Evolutionary conservation across 129 eudicot species (phyloP).

Genomic region (Ambrosia artemisiifolia): DNA sequence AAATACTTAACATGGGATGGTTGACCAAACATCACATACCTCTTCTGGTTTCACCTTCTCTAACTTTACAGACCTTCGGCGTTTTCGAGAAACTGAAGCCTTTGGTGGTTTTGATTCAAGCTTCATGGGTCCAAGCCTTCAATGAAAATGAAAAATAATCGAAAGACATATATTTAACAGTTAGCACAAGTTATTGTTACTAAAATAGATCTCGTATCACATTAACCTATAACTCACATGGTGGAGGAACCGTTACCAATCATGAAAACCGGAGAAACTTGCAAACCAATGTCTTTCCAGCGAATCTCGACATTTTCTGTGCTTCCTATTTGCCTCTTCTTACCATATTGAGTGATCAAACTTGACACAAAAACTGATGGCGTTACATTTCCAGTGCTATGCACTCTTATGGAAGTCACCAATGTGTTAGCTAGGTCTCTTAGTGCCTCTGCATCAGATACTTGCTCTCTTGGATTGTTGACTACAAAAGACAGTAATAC

Average conservation of each 20-base stretch:
- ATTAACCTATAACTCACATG: slow-evolving; percentile 36
- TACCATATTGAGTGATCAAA: slow-evolving; percentile 32
- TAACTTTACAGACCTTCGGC: slow-evolving; percentile 9
- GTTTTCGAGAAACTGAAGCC: slow-evolving; percentile 12
- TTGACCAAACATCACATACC: slow-evolving; percentile 30
- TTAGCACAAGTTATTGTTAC: background rate
- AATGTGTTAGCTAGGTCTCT: slow-evolving; percentile 37
- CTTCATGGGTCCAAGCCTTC: slow-evolving; percentile 52
- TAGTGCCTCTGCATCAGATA: slow-evolving; percentile 62
- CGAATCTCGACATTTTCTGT: slow-evolving; percentile 6
- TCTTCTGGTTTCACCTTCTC: slow-evolving; percentile 38
- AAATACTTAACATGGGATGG: background rate
- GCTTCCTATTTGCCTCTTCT: background rate
- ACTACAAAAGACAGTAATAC: slow-evolving; percentile 25
- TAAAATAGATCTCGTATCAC: background rate
- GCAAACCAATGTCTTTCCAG: slow-evolving; percentile 48
- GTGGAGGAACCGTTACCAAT: slow-evolving; percentile 36
- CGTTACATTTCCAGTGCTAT: slow-evolving; percentile 35
- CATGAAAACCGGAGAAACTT: slow-evolving; percentile 42
- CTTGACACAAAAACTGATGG: slow-evolving; percentile 46
- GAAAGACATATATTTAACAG: background rate
- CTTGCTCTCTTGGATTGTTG: slow-evolving; percentile 55
- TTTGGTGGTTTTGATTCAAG: slow-evolving; percentile 33
- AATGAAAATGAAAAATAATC: background rate
- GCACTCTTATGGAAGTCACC: slow-evolving; percentile 34